Base-by-base conservation (phyloP, 2,329 filamentous ascomycete species). In the Hypoxylon sp. region DNA sequence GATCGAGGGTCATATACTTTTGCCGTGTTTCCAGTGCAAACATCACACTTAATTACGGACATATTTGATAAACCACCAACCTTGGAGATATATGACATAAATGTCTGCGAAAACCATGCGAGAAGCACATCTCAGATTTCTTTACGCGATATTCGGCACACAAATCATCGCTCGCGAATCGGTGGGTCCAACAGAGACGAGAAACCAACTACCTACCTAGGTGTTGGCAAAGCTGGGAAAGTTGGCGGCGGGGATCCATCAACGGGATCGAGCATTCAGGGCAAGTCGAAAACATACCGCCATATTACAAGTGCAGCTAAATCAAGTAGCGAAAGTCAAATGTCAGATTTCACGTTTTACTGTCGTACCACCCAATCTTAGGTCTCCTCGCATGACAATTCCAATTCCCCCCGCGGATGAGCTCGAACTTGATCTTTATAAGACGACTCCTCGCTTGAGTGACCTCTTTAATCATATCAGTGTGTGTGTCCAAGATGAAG, bases 301-400 rank as follows among this genome's bases (percentile, higher is more conserved):
- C 32, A 27, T 26, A 13, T 45, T 40, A 17, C 30, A 41, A 35
- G 17, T 20, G 11, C 43, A 35, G 30, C 21, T 34, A 41, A 17
- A 23, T 35, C 35, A 31, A 30, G 41, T 34, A 8, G 23, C n/a
- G n/a, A n/a, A n/a, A 30, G 29, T 21, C n/a, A 43, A 41, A 55
- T 35, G 36, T 36, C n/a, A 42, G 29, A 46, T 31, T 23, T 16
- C 6, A n/a, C 27, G 20, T 21, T 11, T 29, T 29, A 25, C 37
- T 20, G 26, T 41, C 48, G 17, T 38, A 27, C 32, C 12, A 44
- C 13, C 29, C 32, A 19, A 42, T 21, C 25, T 41, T n/a, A n/a
- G n/a, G n/a, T n/a, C n/a, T n/a, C n/a, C n/a, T n/a, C n/a, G n/a
- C n/a, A n/a, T n/a, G n/a, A n/a, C n/a, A n/a, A n/a, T n/a, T n/a